A percentile compares a stretch with the other conserved stretches of the same genome.
Evolutionary conservation across 306 rosid species (phyloP).

Genomic region (Quercus agrifolia): DNA sequence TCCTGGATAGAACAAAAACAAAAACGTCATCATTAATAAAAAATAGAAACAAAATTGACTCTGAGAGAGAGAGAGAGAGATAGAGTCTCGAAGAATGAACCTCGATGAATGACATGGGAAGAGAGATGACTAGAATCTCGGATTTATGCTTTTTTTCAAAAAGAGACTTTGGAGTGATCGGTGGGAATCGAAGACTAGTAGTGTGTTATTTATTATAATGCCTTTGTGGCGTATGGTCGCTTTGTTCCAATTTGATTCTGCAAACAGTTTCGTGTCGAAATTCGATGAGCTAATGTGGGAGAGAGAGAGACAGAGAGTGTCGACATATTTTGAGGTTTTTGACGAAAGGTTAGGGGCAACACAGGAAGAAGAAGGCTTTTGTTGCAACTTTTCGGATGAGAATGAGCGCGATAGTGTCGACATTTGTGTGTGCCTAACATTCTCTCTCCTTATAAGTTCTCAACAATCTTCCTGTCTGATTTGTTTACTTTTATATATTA

Average conservation of each 20-base stretch:
- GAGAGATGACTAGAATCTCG: background rate
- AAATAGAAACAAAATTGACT: background rate
- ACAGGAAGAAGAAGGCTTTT: background rate
- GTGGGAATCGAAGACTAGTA: too few relatives aligned
- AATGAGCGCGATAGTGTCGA: conserved; percentile 68
- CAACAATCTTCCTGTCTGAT: too few relatives aligned
- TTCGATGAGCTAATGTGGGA: background rate
- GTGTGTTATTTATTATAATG: too few relatives aligned
- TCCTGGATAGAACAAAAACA: conserved; percentile 33
- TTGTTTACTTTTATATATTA: too few relatives aligned
- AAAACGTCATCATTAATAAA: background rate
- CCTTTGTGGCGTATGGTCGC: too few relatives aligned
- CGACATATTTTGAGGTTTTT: conserved; percentile 42
- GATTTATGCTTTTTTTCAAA: background rate
- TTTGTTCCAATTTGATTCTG: background rate
- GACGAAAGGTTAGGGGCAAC: background rate
- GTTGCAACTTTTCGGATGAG: conserved; percentile 8
- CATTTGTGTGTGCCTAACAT: conserved; percentile 22
- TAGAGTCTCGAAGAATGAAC: conserved; percentile 30
- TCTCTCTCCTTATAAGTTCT: too few relatives aligned
- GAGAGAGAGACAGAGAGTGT: conserved; percentile 39
- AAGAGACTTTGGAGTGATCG: background rate
- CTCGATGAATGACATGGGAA: conserved; percentile 62
- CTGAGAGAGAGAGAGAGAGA: background rate
- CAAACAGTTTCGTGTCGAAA: background rate